Evolutionary conservation across 495 filamentous ascomycete genomes (phyloP).

Genomic region (Neurospora tetrasperma): DNA sequence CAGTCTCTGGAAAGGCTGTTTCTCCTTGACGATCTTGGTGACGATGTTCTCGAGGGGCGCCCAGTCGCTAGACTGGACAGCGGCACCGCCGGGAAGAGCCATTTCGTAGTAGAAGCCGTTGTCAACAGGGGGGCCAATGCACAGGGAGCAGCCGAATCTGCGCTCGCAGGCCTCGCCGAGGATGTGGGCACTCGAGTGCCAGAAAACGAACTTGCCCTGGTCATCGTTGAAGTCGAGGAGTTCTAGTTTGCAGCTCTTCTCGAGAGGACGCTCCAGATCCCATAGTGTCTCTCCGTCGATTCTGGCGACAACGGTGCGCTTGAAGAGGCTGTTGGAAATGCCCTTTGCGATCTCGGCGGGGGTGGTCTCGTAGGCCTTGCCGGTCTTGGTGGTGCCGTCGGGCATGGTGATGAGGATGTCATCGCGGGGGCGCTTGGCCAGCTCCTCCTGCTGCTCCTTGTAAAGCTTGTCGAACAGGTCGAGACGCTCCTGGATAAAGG

Average conservation of each 20-base stretch:
- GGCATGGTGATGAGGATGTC: conserved; percentile 56
- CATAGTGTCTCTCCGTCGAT: conserved; percentile 67
- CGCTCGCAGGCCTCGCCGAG: conserved; percentile 90
- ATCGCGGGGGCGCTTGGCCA: conserved; percentile 53
- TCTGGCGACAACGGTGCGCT: conserved; percentile 71
- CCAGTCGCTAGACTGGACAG: conserved; percentile 68
- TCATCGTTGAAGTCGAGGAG: conserved; percentile 76
- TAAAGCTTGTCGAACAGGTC: conserved; percentile 80
- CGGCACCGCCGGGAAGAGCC: conserved; percentile 64
- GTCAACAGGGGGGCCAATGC: conserved; percentile 75
- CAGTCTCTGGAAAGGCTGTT: conserved; percentile 88
- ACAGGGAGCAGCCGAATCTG: conserved; percentile 80
- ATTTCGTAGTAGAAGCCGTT: conserved; percentile 99
- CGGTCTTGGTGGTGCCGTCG: conserved; percentile 49
- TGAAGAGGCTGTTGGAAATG: conserved; percentile 59
- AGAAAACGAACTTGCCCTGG: conserved; percentile 52
- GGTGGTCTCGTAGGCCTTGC: conserved; percentile 63
- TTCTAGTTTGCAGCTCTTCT: conserved; percentile 66
- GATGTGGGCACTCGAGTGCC: conserved; percentile 88
- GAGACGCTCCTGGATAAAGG: conserved; percentile 76
- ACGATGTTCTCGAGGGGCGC: conserved; percentile 67
- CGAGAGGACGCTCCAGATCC: conserved; percentile 86
- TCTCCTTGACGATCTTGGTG: conserved; percentile 79
- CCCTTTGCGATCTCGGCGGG: conserved; percentile 54
- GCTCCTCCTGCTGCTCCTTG: conserved; percentile 65